Evolutionary conservation across 1,139 yeast species (phyloP).

Genomic region (Hansenula lynferdii): DNA sequence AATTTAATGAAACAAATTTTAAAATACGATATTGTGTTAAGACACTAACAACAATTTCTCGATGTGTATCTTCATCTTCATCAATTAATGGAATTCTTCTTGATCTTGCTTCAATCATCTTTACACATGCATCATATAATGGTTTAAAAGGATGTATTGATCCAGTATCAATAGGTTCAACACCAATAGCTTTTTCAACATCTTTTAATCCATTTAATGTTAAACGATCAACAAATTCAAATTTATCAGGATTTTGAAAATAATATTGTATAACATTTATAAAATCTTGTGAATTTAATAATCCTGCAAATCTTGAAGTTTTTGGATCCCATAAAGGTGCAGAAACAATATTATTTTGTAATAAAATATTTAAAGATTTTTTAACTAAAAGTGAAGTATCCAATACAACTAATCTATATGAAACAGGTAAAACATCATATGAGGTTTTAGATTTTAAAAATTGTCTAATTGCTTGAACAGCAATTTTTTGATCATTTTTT

Average conservation of each 20-base stretch:
- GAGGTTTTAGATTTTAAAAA: slow-evolving; percentile 90
- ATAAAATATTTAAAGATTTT: slow-evolving; percentile 81
- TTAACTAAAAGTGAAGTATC: slow-evolving; percentile 90
- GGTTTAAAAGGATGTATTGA: slow-evolving; percentile 91
- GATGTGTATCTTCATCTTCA: slow-evolving; percentile 85
- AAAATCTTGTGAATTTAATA: slow-evolving; percentile 88
- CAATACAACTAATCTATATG: slow-evolving; percentile 86
- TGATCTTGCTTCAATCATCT: slow-evolving; percentile 86
- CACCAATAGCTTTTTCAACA: slow-evolving; percentile 85
- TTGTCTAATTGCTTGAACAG: slow-evolving; percentile 71
- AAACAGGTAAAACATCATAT: slow-evolving; percentile 94
- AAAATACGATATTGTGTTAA: slow-evolving; percentile 94
- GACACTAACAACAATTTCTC: slow-evolving; percentile 93
- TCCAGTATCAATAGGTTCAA: slow-evolving; percentile 80
- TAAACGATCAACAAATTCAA: slow-evolving; percentile 82
- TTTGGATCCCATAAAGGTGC: slow-evolving; percentile 97
- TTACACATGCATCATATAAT: slow-evolving; percentile 88
- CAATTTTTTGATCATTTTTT: slow-evolving; percentile 54
- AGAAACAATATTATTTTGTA: slow-evolving; percentile 91
- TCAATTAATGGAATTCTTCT: slow-evolving; percentile 94
- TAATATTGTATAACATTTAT: slow-evolving; percentile 95
- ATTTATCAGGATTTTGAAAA: slow-evolving; percentile 83
- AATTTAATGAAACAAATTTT: slow-evolving; percentile 92
- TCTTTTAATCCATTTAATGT: slow-evolving; percentile 82
- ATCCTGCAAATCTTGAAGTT: slow-evolving; percentile 88